These are phyloP conservation scores for Trichoderma lentiforme DNA, from an alignment of 2,329 filamentous ascomycete species.

Conservation along the genomic window DNA sequence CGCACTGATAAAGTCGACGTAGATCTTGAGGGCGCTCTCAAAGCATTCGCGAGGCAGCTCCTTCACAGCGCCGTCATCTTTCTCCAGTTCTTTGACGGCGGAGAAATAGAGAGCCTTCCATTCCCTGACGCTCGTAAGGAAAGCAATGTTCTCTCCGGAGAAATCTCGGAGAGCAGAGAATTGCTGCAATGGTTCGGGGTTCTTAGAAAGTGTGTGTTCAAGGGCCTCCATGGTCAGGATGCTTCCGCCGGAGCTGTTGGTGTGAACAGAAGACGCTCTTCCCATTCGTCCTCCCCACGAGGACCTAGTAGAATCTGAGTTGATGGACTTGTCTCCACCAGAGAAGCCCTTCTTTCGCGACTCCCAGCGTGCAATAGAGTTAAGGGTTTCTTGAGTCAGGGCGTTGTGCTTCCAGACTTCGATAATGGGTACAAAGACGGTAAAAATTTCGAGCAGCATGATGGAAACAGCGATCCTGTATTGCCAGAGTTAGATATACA, in stretches of 20 bases:
- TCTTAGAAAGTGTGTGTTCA: slow-evolving; percentile 54
- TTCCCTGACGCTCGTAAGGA: slow-evolving; percentile 54
- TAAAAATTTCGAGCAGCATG: slow-evolving; percentile 60
- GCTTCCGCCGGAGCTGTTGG: slow-evolving; percentile 36
- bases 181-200: slow-evolving; percentile 54
- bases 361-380: slow-evolving; percentile 49
- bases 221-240: slow-evolving; percentile 59
- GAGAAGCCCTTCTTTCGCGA: slow-evolving; percentile 35
- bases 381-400: slow-evolving; percentile 47
- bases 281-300: slow-evolving; percentile 38
- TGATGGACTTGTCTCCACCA: slow-evolving; percentile 33
- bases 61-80: slow-evolving; percentile 24
- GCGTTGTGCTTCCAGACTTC: slow-evolving; percentile 48
- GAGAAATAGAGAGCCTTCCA: slow-evolving; percentile 34
- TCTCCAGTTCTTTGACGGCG: slow-evolving; percentile 24
- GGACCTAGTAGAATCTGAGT: slow-evolving; percentile 34
- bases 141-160: slow-evolving; percentile 66
- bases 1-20: slow-evolving; percentile 58
- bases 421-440: slow-evolving; percentile 60
- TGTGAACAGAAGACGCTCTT: slow-evolving; percentile 33
- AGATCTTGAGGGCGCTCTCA: slow-evolving; percentile 58
- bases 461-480: slow-evolving; percentile 57
- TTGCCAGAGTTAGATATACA: not conserved
- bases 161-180: slow-evolving; percentile 63
- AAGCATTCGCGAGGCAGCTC: slow-evolving; percentile 49